phyloP scores from a whole-genome alignment of 1,284 basidiomycete genomes.

The Ceratobasidium sp. region DNA sequence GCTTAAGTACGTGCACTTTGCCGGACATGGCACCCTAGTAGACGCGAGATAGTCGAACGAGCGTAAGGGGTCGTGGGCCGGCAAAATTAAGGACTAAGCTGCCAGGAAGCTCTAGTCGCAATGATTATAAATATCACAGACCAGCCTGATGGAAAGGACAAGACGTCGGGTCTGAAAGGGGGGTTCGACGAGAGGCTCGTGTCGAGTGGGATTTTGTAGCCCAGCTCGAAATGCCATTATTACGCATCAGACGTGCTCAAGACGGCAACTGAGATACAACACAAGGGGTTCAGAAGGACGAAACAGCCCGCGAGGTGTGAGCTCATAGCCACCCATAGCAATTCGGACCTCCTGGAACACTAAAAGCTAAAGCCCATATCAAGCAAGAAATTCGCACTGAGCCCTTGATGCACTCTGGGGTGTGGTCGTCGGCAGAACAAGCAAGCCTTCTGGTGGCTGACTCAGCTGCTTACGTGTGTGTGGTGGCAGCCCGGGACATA shows the following conservation, averaged over 20 bases:
- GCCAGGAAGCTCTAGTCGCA: constrained; percentile 27
- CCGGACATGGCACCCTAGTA: constrained; percentile 32
- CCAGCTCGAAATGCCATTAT: constrained; percentile 17
- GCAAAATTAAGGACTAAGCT: constrained; percentile 26
- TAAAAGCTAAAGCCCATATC: constrained; percentile 18
- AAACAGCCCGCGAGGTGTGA: constrained; percentile 32
- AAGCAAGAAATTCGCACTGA: constrained; percentile 31
- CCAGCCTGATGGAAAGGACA: constrained; percentile 39
- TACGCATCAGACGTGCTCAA: constrained; percentile 34
- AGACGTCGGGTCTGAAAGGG: constrained; percentile 20
- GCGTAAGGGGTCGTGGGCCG: constrained; percentile 33
- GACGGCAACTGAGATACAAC: constrained; percentile 39
- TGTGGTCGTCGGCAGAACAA: constrained; percentile 20
- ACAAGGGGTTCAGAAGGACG: constrained; percentile 2
- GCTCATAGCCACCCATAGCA: constrained; percentile 29
- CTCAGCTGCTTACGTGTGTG: constrained; percentile 12
- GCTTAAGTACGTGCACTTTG: constrained; percentile 45
- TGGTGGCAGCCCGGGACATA: constrained; percentile 5
- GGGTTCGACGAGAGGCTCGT: constrained; percentile 22
- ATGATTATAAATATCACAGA: constrained; percentile 40
- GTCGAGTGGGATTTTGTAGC: constrained; percentile 37
- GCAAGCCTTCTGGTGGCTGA: neutral
- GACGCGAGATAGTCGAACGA: constrained; percentile 23
- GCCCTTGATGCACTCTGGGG: constrained; percentile 39
- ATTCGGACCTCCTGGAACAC: constrained; percentile 40